Percentiles rank a stretch among this genome's conserved stretches.
Conservation (phyloP, 257 asterid genomes). For the Voacanga thouarsii region DNA sequence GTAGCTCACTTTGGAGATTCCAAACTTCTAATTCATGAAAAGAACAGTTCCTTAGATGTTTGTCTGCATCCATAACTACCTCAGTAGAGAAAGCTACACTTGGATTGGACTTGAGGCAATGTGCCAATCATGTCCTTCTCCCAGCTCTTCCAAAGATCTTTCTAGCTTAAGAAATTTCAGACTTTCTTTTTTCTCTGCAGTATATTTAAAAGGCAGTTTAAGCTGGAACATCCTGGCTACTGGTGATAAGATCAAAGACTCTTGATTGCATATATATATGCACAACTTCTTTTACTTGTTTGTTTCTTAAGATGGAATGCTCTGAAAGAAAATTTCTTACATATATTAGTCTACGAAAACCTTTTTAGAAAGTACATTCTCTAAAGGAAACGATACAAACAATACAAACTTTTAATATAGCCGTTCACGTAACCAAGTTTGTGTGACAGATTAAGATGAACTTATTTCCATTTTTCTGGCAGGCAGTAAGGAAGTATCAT, state of each 20-base stretch:
- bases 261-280: background rate
- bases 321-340: background rate
- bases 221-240: background rate
- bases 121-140: background rate
- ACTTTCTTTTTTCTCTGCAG: background rate
- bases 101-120: background rate
- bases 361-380: background rate
- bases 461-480: background rate
- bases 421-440: background rate
- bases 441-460: background rate
- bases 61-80: background rate
- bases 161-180: background rate
- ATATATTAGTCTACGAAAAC: background rate
- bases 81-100: background rate
- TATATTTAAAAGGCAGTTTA: background rate
- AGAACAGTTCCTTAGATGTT: background rate
- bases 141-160: background rate
- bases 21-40: background rate
- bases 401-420: no score
- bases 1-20: background rate
- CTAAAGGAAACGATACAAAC: no score
- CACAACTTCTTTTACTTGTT: background rate
- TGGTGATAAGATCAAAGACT: background rate
- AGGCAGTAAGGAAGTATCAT: background rate
- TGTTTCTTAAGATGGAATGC: background rate